phyloP scores from a whole-genome alignment of 2,329 filamentous ascomycete genomes.

The Periconia sp. region DNA sequence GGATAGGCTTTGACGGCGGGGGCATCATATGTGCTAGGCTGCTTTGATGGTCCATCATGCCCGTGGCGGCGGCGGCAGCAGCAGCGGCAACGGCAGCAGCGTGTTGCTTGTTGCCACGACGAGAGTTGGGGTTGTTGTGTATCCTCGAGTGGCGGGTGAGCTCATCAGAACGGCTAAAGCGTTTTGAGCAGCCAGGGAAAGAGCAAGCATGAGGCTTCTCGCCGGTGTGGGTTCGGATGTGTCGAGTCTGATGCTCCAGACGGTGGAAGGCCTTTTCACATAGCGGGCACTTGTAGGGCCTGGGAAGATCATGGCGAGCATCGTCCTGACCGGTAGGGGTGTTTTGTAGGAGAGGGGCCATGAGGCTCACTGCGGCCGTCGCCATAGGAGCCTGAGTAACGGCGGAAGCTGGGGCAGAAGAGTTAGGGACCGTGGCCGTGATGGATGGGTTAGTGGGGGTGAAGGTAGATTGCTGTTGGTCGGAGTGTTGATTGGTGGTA shows the following conservation, averaged over 20 bases:
- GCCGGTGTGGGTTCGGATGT: conserved; percentile 96
- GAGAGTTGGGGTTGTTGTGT: conserved; percentile 98
- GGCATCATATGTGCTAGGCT: conserved; percentile 71
- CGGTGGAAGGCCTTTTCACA: conserved; percentile 99
- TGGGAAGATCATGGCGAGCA: conserved; percentile 80
- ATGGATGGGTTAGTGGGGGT: conserved; percentile 8
- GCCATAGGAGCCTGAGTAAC: conserved; percentile 36
- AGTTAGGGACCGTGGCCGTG: too few relatives aligned
- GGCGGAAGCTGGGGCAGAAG: conserved; percentile 9
- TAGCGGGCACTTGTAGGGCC: conserved; percentile 96
- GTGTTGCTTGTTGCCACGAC: conserved; percentile 84
- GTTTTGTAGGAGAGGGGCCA: conserved; percentile 63
- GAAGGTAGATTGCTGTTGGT: conserved; percentile 9
- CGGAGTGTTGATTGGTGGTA: conserved; percentile 8
- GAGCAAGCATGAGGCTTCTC: conserved; percentile 98
- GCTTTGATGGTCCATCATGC: conserved; percentile 54
- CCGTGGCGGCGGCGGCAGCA: conserved; percentile 56
- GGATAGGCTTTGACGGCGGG: conserved; percentile 72
- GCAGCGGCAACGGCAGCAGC: conserved; percentile 56
- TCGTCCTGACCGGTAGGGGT: conserved; percentile 49
- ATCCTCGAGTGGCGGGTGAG: conserved; percentile 95
- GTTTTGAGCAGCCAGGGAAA: conserved; percentile 94
- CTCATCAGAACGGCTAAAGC: conserved; percentile 95
- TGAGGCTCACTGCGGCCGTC: conserved; percentile 51
- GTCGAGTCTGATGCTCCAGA: conserved; percentile 86